These are phyloP conservation scores for Vigna reflexopilosa DNA, from an alignment of 306 rosid species.

Conservation along the genomic window DNA sequence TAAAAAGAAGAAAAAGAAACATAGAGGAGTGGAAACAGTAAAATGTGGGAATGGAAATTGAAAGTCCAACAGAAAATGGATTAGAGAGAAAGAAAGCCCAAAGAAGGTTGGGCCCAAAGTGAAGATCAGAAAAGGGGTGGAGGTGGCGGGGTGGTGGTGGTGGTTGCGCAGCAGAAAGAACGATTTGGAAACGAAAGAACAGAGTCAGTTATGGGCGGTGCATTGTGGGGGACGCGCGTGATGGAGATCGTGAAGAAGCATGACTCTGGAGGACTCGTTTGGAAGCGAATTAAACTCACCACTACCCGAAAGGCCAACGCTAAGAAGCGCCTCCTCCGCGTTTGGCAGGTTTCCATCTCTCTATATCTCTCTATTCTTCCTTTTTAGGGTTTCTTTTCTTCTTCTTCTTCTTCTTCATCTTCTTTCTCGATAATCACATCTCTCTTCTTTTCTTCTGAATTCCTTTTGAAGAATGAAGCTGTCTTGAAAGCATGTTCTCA, in stretches of 20 bases:
- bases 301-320: slow-evolving; percentile 93
- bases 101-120: too few relatives aligned
- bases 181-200: neutral
- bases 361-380: neutral
- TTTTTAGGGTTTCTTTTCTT: neutral
- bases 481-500: slow-evolving; percentile 85
- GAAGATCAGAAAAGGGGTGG: too few relatives aligned
- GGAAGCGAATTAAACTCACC: slow-evolving; percentile 74
- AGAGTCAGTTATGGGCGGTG: slow-evolving; percentile 50
- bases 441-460: slow-evolving; percentile 3
- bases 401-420: too few relatives aligned
- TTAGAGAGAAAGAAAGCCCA: too few relatives aligned
- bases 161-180: neutral
- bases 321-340: slow-evolving; percentile 91
- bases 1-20: too few relatives aligned
- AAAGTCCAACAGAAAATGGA: too few relatives aligned
- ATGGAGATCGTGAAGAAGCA: slow-evolving; percentile 97
- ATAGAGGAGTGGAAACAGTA: too few relatives aligned
- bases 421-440: too few relatives aligned
- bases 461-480: slow-evolving; percentile 79
- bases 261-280: slow-evolving; percentile 75
- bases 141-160: neutral
- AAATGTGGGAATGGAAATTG: too few relatives aligned
- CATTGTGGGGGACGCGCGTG: slow-evolving; percentile 86
- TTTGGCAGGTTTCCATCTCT: slow-evolving; percentile 74